Base-by-base conservation (phyloP, 2,329 filamentous ascomycete species). In the Westerdykella aurantiaca region DNA sequence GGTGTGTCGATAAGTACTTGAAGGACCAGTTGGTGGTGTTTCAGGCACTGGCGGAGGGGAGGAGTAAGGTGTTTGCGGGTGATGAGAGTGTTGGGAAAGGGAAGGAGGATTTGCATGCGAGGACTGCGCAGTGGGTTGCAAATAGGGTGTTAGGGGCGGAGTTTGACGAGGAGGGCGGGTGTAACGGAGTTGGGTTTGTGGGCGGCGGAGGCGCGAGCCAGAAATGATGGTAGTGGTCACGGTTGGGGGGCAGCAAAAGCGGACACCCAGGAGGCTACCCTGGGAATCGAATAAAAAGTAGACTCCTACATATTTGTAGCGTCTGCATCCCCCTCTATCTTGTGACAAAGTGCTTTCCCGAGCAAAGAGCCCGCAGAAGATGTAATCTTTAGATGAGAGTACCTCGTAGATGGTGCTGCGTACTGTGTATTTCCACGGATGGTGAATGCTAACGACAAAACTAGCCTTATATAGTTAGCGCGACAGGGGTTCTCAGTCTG, bases 21-120 rank as follows among this genome's bases (percentile, higher is more conserved):
- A 65, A 75, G 35, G 80, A 82, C 58, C 79, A 82, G 52, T 50
- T 82, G 21, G 74, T 81, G 1, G 69, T 82, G 0, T 82, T 80
- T 45, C 77, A 81, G 54, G 76, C 76, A 13, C 59, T 83, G 16
- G 76, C 76, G 4, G 51, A 63, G 7, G 74, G 74, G 1, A 53
- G 23, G 31, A 70, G 68, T 47, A 38, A 39, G 0, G 64, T 74
- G 0, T 58, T 57, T 48, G 58, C 55, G n/a, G 56, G 60, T 3
- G 17, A 16, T 9, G 33, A 18, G 17, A 12, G 16, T 4, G 9
- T 9, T 14, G 33, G 33, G 6, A 35, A 35, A 16, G 33, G 33
- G 33, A 55, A 66, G 44, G 51, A 63, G 22, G 73, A 69, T 57
- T 46, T 76, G 39, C 73, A 76, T 63, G 60, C 70, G 0, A 51